phyloP scores from a whole-genome alignment of 331 rosid species.

The Malus hybrid region DNA sequence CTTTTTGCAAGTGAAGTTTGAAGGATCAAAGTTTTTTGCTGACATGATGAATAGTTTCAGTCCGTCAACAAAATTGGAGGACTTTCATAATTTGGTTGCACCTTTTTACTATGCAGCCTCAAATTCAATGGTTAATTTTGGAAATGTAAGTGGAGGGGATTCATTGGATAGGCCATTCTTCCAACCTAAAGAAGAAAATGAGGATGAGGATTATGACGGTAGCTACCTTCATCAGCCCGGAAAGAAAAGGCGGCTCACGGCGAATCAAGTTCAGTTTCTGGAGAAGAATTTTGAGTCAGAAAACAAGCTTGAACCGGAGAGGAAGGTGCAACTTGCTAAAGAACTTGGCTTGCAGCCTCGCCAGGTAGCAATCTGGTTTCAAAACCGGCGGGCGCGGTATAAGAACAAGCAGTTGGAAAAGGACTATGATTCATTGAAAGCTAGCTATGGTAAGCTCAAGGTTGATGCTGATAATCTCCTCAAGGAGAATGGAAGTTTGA shows the following conservation, averaged over 20 bases:
- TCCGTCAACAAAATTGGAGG: background rate
- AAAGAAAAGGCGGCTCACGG: slow-evolving; percentile 73
- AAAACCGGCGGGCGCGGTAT: slow-evolving; percentile 81
- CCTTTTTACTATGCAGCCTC: slow-evolving; percentile 32
- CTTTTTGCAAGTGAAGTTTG: background rate
- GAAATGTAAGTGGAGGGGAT: slow-evolving; percentile 31
- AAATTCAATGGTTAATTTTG: slow-evolving; percentile 51
- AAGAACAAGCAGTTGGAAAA: slow-evolving; percentile 74
- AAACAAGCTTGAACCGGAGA: slow-evolving; percentile 90
- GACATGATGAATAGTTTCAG: background rate
- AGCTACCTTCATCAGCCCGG: slow-evolving; percentile 50
- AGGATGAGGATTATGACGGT: slow-evolving; percentile 54
- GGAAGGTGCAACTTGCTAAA: slow-evolving; percentile 70
- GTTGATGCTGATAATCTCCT: slow-evolving; percentile 55
- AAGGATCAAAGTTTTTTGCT: background rate
- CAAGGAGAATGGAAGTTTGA: slow-evolving; percentile 46
- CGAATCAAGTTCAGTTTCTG: slow-evolving; percentile 66
- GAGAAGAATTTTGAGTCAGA: slow-evolving; percentile 67
- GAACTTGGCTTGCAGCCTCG: slow-evolving; percentile 86
- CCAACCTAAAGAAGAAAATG: slow-evolving; percentile 46
- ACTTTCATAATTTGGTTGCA: background rate
- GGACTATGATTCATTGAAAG: slow-evolving; percentile 57
- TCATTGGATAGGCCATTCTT: slow-evolving; percentile 37
- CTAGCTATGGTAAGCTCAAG: slow-evolving; percentile 56
- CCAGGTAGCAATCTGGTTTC: slow-evolving; percentile 97